A percentile compares a stretch with the other conserved stretches of the same genome.
phyloP scores from a whole-genome alignment of 2,329 filamentous ascomycete genomes.

The Nakataea oryzae region DNA sequence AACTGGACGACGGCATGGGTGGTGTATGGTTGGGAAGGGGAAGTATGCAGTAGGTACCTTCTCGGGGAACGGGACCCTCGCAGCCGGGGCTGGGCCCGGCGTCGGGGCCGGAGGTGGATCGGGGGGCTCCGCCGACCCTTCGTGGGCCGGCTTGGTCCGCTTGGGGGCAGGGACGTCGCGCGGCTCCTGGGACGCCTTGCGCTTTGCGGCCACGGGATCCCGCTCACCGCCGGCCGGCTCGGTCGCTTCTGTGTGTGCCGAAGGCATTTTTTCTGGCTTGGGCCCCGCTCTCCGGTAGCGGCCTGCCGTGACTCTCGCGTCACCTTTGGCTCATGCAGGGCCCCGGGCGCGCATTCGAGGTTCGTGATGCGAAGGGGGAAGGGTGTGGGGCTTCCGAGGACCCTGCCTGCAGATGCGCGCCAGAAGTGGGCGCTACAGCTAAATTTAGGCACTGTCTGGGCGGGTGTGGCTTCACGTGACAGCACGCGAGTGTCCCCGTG shows the following conservation, averaged over 20 bases:
- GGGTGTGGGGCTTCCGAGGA: background rate
- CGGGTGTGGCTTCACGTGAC: background rate
- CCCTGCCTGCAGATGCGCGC: background rate
- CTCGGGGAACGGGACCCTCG: conserved; percentile 2
- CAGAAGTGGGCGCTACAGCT: background rate
- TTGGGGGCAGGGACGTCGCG: background rate
- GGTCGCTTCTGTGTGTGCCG: background rate
- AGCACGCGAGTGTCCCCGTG: background rate
- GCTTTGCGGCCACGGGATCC: background rate
- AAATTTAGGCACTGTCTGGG: background rate
- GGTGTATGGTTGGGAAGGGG: too few relatives aligned
- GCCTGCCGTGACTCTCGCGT: background rate
- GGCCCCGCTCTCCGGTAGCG: background rate
- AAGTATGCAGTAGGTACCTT: background rate
- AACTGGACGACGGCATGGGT: too few relatives aligned
- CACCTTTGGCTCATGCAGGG: background rate
- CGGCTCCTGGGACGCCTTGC: background rate
- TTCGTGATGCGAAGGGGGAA: background rate
- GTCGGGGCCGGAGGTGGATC: conserved; percentile 1
- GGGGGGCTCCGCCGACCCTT: background rate
- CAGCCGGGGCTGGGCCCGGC: background rate
- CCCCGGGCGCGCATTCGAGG: background rate
- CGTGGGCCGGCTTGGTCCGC: background rate
- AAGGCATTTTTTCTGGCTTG: background rate
- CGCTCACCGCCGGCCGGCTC: background rate